Base-by-base conservation (phyloP, 352 stramenopile genomes). In the Phytophthora idaei region DNA sequence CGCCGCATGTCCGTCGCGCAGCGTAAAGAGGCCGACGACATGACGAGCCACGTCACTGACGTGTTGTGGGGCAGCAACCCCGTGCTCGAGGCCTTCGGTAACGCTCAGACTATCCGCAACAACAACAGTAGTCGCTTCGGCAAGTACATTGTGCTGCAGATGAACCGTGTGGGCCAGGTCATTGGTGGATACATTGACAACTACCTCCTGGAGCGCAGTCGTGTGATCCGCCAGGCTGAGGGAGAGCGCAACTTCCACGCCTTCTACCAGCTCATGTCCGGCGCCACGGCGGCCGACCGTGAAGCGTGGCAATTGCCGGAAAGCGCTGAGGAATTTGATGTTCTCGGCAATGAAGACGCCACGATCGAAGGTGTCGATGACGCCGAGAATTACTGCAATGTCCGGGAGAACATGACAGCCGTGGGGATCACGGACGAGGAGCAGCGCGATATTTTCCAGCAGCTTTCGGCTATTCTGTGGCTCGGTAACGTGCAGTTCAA, bases 221-320 rank as follows among this genome's bases (percentile, higher is more conserved):
- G 93, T 47, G 85, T 98, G 58, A 90, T 95, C 56, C 76, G 84
- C 61, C 92, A 97, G 45, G 80, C 87, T 9, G 80, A 89, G 7
- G 89, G 85, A 53, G 93, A 98, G 74, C 89, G 93, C 57, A 98
- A 98, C 74, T 98, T 97, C 73, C 93, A 98, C 78, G 69, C 92
- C 17, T 98, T 98, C 73, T 98, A 98, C 78, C 90, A 98, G 76
- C 69, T 98, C 37, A 77, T 97, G 39, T 77, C 86, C 0, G 90
- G 87, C 41, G 89, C 83, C 27, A 84, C 67, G 6, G 68, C 79
- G 5, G 64, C 69, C 3, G 81, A 93, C 28, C 75, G 73, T 6
- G 69, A 77, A 54, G 64, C 77, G 27, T 92, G 83, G 83, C 76
- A 90, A 47, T 57, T 93, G 48, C 74, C 74, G 0, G 52, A 65